Conservation (phyloP, 2,329 filamentous ascomycete genomes). For the Dichotomopilus funicola region DNA sequence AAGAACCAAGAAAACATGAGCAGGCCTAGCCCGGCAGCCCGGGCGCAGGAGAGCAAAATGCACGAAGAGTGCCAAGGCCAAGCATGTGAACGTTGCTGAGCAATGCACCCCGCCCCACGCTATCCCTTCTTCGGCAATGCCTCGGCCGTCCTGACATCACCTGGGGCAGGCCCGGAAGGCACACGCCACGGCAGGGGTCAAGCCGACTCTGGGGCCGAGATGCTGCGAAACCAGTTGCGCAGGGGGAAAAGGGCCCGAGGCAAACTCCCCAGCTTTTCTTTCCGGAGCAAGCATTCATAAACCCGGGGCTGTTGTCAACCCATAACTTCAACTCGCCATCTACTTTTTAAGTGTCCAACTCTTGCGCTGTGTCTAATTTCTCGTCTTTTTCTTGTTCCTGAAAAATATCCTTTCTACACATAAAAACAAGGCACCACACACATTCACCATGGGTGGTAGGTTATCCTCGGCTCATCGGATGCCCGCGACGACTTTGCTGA, state of each 20-base stretch:
- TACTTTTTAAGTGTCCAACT: neutral
- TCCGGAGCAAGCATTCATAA: neutral
- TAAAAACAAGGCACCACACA: neutral
- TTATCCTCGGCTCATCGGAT: neutral
- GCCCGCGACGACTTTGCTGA: neutral
- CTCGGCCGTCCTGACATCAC: constrained; percentile 28
- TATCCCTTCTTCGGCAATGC: constrained; percentile 23
- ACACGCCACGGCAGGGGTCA: neutral
- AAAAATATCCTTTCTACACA: neutral
- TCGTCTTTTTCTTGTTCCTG: neutral
- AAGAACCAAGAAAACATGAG: too few species aligned
- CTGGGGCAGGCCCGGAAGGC: constrained; percentile 10
- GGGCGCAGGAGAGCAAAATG: too few species aligned
- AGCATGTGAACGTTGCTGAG: constrained; percentile 3
- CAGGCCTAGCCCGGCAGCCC: too few species aligned
- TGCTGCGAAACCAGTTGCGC: neutral
- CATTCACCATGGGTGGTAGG: constrained; percentile 23
- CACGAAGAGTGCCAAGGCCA: neutral
- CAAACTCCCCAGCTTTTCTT: too few species aligned
- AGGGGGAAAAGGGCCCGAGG: too few species aligned
- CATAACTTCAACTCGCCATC: neutral
- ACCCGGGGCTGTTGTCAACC: neutral
- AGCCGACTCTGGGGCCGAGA: constrained; percentile 12
- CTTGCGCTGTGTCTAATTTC: neutral
- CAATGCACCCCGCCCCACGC: constrained; percentile 18